These are phyloP conservation scores for Wallacemonas collosoma DNA, from an alignment of 208 protist species.

Conservation along the genomic window DNA sequence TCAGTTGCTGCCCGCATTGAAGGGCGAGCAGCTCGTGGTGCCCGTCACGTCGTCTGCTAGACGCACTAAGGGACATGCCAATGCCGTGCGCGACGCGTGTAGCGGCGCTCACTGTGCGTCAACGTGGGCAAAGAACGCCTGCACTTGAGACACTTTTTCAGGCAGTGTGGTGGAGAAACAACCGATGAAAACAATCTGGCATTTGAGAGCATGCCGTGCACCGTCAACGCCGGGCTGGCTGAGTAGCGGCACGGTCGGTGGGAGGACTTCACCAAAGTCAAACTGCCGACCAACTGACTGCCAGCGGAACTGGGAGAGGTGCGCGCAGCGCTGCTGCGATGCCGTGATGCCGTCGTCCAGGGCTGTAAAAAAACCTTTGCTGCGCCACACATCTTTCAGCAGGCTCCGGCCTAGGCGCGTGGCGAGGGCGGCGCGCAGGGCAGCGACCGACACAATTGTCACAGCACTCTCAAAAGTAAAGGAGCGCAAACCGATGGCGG, in stretches of 20 bases:
- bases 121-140: conserved; percentile 21
- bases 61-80: neutral
- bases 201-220: conserved; percentile 11
- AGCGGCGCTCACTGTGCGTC: too few species aligned
- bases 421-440: conserved; percentile 17
- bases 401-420: conserved; percentile 7
- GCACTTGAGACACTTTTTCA: conserved; percentile 11
- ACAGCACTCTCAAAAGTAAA: conserved; percentile 27
- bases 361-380: conserved; percentile 55
- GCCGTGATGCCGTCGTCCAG: conserved; percentile 29
- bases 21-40: conserved; percentile 15
- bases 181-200: conserved; percentile 43
- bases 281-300: conserved; percentile 34
- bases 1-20: conserved; percentile 5
- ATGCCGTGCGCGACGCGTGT: too few species aligned
- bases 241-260: conserved; percentile 30
- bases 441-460: conserved; percentile 1
- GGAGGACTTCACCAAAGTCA: conserved; percentile 48
- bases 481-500: conserved; percentile 24
- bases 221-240: neutral
- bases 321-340: neutral
- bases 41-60: neutral
- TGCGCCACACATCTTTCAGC: conserved; percentile 47
- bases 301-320: conserved; percentile 40
- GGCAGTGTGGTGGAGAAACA: conserved; percentile 18